These are phyloP conservation scores for Ampelocalamus luodianensis DNA, from an alignment of 176 grass and related monocot species.

Conservation along the genomic window DNA sequence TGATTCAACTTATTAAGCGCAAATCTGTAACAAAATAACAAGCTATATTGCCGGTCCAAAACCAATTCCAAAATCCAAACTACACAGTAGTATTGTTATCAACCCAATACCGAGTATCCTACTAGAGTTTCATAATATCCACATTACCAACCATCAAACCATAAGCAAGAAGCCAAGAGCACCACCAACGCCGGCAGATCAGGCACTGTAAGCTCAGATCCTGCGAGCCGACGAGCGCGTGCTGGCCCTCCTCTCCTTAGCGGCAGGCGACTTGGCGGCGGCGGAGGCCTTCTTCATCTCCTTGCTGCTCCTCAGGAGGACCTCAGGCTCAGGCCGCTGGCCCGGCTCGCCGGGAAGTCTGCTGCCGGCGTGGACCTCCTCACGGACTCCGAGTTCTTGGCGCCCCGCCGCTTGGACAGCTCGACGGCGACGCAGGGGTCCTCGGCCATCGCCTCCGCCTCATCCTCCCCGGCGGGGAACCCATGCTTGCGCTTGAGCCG, in stretches of 20 bases:
- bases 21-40: neutral
- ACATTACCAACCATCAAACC: slow-evolving; percentile 1
- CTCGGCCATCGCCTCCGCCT: slow-evolving; percentile 50
- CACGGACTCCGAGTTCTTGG: slow-evolving; percentile 59
- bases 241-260: slow-evolving; percentile 43
- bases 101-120: neutral
- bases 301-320: slow-evolving; percentile 74
- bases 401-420: slow-evolving; percentile 58
- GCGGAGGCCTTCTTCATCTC: slow-evolving; percentile 72
- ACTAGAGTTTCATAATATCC: slow-evolving; percentile 25
- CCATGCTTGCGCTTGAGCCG: slow-evolving; percentile 78
- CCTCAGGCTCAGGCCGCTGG: slow-evolving; percentile 32
- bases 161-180: neutral
- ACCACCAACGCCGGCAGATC: neutral
- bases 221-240: slow-evolving; percentile 32
- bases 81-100: neutral
- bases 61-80: neutral
- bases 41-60: neutral
- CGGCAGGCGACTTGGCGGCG: neutral
- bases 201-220: slow-evolving; percentile 17
- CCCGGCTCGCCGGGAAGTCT: slow-evolving; percentile 39
- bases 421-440: slow-evolving; percentile 79
- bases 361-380: slow-evolving; percentile 57
- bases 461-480: slow-evolving; percentile 47
- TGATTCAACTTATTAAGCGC: neutral